Evolutionary conservation across 2,329 filamentous ascomycete species (phyloP), one percentile per base, ranked within the genome.

Genomic region (Diplocarpon mali): DNA sequence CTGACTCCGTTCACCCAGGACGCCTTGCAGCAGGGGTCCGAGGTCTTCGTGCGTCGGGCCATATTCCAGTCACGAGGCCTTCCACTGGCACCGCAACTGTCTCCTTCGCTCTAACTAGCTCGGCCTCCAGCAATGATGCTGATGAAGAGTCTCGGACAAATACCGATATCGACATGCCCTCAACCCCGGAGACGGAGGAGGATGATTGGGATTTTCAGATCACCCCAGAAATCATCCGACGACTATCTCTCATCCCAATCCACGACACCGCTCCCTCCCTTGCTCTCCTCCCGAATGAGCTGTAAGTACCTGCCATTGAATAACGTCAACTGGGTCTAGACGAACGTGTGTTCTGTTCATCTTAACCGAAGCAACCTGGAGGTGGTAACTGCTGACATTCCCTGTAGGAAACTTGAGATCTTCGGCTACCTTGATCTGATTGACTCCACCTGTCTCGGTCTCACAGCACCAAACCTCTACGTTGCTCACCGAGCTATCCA

Each of bases 351-450:
- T 24, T 24, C 7, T 24, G 20, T 24, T 24, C 4, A 4, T 24
- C 20, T 24, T 3, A 7, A 7, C 20, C 4, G 4, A 24, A 7
- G 7, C 20, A 24, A 24, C 3, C 20, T 24, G 3, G 20, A 24
- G 20, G 20, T 3, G 20, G 20, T 7, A 24, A 3, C 4, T 24
- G 20, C 20, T 24, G 20, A 24, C 20, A 24, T 7, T 3, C 20
- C 20, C n/a, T 5, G 30, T 12, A 12, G 11, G 10, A 76, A 79
- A 60, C 77, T 72, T 50, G 64, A 69, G 49, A 68, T 81, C 50
- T 76, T 79, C 55, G 75, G 78, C 59, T 72, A 73, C 51, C 70
- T 81, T 46, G 77, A 81, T 62, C 73, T 74, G 39, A 78, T 81
- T 50, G 77, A 81, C 62, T 74, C 75, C 56, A 74, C 72, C 32